Evolutionary conservation across 352 stramenopile species (phyloP).

Genomic region (Phytophthora citricola): DNA sequence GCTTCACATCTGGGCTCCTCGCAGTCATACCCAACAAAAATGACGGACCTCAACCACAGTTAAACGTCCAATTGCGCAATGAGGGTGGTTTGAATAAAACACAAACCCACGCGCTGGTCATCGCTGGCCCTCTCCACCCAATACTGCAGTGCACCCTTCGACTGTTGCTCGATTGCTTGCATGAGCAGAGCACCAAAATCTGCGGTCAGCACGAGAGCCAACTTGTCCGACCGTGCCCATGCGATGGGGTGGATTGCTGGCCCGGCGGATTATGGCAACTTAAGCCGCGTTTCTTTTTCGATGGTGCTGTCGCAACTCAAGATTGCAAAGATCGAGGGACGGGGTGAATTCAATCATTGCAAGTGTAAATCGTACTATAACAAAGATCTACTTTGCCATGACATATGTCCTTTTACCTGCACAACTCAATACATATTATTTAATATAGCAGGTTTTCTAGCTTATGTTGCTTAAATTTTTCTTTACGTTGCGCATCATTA

Average conservation of each 20-base stretch:
- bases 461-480: slow-evolving; percentile 2
- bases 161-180: slow-evolving; percentile 6
- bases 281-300: slow-evolving; percentile 25
- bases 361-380: neutral
- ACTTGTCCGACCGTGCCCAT: slow-evolving; percentile 10
- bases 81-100: neutral
- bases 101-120: slow-evolving; percentile 12
- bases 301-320: slow-evolving; percentile 4
- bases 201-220: slow-evolving; percentile 9
- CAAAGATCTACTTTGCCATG: neutral
- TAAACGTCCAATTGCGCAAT: slow-evolving; percentile 25
- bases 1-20: slow-evolving; percentile 10
- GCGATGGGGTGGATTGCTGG: neutral
- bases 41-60: slow-evolving; percentile 6
- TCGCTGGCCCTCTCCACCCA: slow-evolving; percentile 8
- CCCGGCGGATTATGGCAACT: slow-evolving; percentile 13
- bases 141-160: neutral
- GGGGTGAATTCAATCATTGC: neutral
- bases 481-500: neutral
- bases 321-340: neutral
- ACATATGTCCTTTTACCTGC: neutral
- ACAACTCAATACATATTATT: neutral
- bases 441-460: neutral
- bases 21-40: slow-evolving; percentile 20
- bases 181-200: neutral